phyloP scores from a whole-genome alignment of 192 early-diverging fungal species.

The Geranomyces variabilis region DNA sequence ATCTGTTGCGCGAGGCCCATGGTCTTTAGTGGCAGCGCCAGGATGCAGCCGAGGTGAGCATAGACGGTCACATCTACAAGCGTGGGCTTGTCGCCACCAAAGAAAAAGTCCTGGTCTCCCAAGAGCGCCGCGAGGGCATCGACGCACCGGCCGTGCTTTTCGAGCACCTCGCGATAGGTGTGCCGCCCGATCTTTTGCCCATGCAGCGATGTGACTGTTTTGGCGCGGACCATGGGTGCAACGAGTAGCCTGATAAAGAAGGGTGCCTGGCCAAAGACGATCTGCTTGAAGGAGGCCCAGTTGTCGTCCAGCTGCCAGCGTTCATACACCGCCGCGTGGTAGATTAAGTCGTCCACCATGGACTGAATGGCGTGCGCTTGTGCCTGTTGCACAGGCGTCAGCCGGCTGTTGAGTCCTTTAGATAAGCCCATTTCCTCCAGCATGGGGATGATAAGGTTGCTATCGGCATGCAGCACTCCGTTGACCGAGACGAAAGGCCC shows the following conservation, averaged over 20 bases:
- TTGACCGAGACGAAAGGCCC: constrained; percentile 2
- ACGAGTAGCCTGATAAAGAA: background rate
- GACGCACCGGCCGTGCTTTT: background rate
- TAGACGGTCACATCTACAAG: constrained; percentile 6
- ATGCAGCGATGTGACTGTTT: background rate
- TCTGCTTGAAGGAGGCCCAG: background rate
- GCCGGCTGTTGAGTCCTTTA: background rate
- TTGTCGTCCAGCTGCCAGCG: constrained; percentile 8
- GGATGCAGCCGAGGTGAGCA: constrained; percentile 12
- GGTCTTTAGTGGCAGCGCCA: background rate
- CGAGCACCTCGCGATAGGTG: background rate
- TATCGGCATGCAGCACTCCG: background rate
- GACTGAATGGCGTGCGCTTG: background rate
- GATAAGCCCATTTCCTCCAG: constrained; percentile 5
- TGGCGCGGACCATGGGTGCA: background rate
- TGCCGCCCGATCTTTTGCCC: constrained; percentile 11
- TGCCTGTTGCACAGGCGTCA: background rate
- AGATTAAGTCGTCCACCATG: constrained; percentile 4
- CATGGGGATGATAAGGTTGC: background rate
- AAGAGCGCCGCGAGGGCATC: constrained; percentile 9
- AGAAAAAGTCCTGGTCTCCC: constrained; percentile 1
- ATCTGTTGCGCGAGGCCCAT: too few relatives aligned
- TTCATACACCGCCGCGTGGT: background rate
- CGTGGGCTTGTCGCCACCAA: background rate
- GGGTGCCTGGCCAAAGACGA: background rate